phyloP scores from a whole-genome alignment of 495 filamentous ascomycete genomes.

The Lasiosphaeria miniovina region DNA sequence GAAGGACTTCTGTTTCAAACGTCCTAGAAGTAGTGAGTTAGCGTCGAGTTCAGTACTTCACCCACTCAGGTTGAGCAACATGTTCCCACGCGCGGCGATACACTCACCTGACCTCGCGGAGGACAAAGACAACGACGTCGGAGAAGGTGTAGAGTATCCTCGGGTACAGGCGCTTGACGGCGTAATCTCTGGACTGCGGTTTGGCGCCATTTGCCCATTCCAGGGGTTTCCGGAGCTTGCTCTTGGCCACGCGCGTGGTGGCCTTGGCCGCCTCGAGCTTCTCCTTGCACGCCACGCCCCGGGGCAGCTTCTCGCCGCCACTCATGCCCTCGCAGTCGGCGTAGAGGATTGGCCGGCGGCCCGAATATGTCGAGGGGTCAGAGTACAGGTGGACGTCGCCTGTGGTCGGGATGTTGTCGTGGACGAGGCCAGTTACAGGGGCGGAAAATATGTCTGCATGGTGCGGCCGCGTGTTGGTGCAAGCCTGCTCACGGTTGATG shows the following conservation, averaged over 20 bases:
- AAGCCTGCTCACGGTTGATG: slow-evolving; percentile 36
- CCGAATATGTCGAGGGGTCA: slow-evolving; percentile 50
- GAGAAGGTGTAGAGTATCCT: slow-evolving; percentile 55
- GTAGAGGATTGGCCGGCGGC: slow-evolving; percentile 47
- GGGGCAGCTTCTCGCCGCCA: slow-evolving; percentile 48
- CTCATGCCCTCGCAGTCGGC: slow-evolving; percentile 56
- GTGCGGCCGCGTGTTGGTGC: slow-evolving; percentile 1
- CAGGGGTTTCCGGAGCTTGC: slow-evolving; percentile 3
- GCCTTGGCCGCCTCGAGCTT: slow-evolving; percentile 5
- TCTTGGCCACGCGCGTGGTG: slow-evolving; percentile 1
- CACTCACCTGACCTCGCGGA: slow-evolving; percentile 42
- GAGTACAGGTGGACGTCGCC: slow-evolving; percentile 63
- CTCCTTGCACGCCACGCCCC: slow-evolving; percentile 12
- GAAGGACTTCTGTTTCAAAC: slow-evolving; percentile 37
- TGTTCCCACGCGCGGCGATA: neutral
- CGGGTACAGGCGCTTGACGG: slow-evolving; percentile 51
- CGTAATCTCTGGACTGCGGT: slow-evolving; percentile 36
- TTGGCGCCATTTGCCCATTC: slow-evolving; percentile 44
- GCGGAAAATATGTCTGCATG: slow-evolving; percentile 23
- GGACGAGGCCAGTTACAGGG: slow-evolving; percentile 35
- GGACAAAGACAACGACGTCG: slow-evolving; percentile 53
- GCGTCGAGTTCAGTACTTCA: neutral
- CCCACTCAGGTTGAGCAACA: neutral
- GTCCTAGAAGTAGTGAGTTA: slow-evolving; percentile 18
- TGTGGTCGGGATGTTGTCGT: slow-evolving; percentile 53